Evolutionary conservation across 768 basidiomycete species (phyloP).

Genomic region (Vararia minispora): DNA sequence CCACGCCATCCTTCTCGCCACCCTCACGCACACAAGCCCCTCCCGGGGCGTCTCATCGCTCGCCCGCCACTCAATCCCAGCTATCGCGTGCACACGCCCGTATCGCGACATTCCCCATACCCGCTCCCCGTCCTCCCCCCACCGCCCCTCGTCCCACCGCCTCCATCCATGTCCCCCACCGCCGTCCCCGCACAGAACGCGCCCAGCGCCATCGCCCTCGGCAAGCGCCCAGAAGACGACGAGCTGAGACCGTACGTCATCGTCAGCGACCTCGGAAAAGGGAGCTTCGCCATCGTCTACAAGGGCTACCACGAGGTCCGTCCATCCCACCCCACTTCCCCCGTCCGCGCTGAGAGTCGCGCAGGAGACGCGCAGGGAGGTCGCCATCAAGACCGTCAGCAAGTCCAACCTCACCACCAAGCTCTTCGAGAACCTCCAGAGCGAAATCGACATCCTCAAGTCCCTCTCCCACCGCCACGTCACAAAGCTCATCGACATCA

Average conservation of each 20-base stretch:
- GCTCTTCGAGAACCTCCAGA: constrained; percentile 94
- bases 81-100: too few species aligned
- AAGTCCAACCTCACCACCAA: constrained; percentile 82
- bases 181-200: too few species aligned
- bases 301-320: constrained; percentile 85
- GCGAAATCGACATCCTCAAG: constrained; percentile 96
- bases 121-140: too few species aligned
- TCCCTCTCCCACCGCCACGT: constrained; percentile 88
- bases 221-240: constrained; percentile 40
- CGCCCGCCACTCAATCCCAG: too few species aligned
- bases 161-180: too few species aligned
- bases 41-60: too few species aligned
- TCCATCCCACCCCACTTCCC: constrained; percentile 4
- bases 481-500: constrained; percentile 85
- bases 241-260: constrained; percentile 72
- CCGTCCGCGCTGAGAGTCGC: background rate
- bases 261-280: constrained; percentile 69
- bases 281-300: constrained; percentile 94
- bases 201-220: too few species aligned
- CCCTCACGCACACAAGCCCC: too few species aligned
- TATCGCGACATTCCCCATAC: too few species aligned
- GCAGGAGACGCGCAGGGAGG: constrained; percentile 66
- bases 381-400: constrained; percentile 93
- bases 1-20: too few species aligned
- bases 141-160: too few species aligned